Conservation (phyloP, 108 stramenopile genomes). For the Hondaea fermentalgiana region DNA sequence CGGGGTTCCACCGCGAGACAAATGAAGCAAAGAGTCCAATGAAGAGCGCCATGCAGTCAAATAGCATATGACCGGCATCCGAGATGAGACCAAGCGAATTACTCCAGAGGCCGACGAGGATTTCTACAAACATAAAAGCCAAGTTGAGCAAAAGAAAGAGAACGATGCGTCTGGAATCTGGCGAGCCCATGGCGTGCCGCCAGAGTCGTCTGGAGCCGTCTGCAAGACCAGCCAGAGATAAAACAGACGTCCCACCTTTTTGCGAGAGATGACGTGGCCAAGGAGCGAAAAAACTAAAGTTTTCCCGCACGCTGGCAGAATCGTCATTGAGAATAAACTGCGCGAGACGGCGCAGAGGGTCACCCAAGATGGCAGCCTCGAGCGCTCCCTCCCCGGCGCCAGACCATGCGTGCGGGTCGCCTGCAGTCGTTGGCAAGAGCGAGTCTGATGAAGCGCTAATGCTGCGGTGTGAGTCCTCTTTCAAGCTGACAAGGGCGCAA, state of each 20-base stretch:
- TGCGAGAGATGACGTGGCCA: background rate
- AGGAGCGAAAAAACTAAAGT: background rate
- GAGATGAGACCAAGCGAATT: conserved; percentile 16
- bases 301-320: too few relatives aligned
- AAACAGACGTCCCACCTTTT: background rate
- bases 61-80: conserved; percentile 20
- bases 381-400: background rate
- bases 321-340: background rate
- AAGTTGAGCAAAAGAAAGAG: conserved; percentile 8
- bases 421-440: background rate
- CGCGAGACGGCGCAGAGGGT: background rate
- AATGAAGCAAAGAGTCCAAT: conserved; percentile 13
- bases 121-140: conserved; percentile 11
- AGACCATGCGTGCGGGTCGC: background rate
- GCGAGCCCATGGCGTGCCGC: background rate
- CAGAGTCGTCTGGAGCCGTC: background rate
- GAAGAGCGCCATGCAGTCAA: conserved; percentile 5
- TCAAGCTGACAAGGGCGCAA: background rate
- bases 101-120: background rate
- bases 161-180: background rate
- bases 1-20: conserved; percentile 1
- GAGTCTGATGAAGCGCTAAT: background rate
- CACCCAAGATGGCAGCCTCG: background rate
- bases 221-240: background rate
- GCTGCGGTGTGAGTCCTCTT: background rate